Conservation (phyloP, 2,329 filamentous ascomycete genomes). For the Hymenoscyphus linearis region DNA sequence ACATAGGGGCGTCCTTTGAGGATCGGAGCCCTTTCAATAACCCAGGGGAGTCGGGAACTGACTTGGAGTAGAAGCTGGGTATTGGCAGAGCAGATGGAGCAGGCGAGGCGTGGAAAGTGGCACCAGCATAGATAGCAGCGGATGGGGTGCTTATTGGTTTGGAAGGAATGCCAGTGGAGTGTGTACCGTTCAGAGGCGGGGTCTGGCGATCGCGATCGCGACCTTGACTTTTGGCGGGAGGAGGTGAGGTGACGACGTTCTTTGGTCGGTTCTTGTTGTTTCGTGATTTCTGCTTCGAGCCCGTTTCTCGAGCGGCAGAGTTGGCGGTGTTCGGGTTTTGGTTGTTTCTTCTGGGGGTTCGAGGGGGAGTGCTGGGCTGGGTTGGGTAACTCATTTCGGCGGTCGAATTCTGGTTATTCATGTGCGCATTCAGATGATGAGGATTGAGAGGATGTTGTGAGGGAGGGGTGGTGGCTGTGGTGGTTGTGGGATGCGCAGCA, state of each 20-base stretch:
- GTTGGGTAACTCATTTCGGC: slow-evolving; percentile 20
- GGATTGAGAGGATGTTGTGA: slow-evolving; percentile 37
- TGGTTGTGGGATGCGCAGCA: slow-evolving; percentile 16
- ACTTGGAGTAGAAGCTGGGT: slow-evolving; percentile 79
- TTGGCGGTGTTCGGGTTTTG: slow-evolving; percentile 19
- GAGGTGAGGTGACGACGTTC: slow-evolving; percentile 30
- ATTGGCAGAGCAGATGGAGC: slow-evolving; percentile 86
- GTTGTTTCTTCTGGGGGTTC: slow-evolving; percentile 29
- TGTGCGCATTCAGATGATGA: slow-evolving; percentile 40
- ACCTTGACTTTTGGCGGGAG: slow-evolving; percentile 16
- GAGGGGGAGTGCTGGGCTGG: slow-evolving; percentile 31
- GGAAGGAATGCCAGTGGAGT: slow-evolving; percentile 23
- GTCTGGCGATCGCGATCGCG: slow-evolving; percentile 21
- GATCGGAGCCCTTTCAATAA: slow-evolving; percentile 38
- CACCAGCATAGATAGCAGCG: slow-evolving; percentile 65
- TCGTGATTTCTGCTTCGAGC: slow-evolving; percentile 29
- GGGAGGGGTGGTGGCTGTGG: slow-evolving; percentile 19
- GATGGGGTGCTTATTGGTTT: slow-evolving; percentile 40
- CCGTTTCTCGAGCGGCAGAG: slow-evolving; percentile 18
- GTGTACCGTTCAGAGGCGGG: slow-evolving; percentile 23
- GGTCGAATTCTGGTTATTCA: slow-evolving; percentile 34
- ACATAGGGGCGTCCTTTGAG: slow-evolving; percentile 36
- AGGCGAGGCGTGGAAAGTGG: slow-evolving; percentile 91
- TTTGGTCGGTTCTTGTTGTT: slow-evolving; percentile 32
- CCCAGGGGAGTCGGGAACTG: slow-evolving; percentile 59